Evolutionary conservation across 2,329 filamentous ascomycete species (phyloP).

Genomic region (Botryotinia convoluta): DNA sequence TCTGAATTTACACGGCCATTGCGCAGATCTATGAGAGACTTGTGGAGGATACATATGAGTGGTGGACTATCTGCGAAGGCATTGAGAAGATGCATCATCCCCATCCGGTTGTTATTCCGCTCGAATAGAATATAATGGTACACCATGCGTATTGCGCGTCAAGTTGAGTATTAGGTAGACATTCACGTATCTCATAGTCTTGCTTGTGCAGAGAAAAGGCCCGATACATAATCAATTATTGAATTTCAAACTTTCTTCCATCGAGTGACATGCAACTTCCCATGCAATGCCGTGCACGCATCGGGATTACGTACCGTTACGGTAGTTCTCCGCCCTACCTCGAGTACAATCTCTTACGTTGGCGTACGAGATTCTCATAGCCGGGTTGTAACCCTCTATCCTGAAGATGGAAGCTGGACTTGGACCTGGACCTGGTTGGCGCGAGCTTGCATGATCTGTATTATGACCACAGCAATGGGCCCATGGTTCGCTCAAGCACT

Average conservation of each 20-base stretch:
- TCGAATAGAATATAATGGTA: background rate
- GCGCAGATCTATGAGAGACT: background rate
- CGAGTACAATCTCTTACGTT: background rate
- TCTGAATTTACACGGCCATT: background rate
- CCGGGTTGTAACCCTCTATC: background rate
- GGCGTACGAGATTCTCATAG: background rate
- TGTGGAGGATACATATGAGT: background rate
- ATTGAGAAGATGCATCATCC: background rate
- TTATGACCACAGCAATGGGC: background rate
- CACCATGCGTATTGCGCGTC: background rate
- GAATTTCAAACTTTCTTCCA: background rate
- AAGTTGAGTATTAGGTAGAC: background rate
- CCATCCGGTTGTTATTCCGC: background rate
- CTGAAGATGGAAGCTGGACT: background rate
- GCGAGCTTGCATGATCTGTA: background rate
- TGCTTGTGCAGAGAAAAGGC: background rate
- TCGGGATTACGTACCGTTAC: background rate
- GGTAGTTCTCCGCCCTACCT: background rate
- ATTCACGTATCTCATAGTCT: background rate
- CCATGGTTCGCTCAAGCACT: background rate
- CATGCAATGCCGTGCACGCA: background rate
- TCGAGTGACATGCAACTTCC: background rate
- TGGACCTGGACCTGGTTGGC: background rate
- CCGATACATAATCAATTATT: background rate
- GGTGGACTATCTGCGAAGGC: background rate